These are phyloP conservation scores for Collybiopsis confluens DNA, from an alignment of 768 basidiomycete species.

Conservation along the genomic window DNA sequence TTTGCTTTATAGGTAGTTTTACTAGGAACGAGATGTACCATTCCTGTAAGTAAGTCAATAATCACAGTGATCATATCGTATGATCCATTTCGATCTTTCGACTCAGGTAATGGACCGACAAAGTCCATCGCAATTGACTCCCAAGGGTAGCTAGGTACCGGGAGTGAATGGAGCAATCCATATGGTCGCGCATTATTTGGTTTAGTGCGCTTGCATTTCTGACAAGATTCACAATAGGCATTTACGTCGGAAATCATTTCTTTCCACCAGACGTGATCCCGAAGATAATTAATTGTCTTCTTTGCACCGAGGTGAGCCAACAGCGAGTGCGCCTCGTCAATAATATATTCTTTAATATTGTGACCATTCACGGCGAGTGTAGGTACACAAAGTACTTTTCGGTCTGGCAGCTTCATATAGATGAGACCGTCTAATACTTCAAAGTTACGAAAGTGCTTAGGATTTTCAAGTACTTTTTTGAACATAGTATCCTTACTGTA, in stretches of 20 bases:
- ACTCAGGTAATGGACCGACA: too few species aligned
- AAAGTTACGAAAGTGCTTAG: constrained; percentile 14
- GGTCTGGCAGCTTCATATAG: constrained; percentile 7
- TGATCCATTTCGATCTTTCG: constrained; percentile 10
- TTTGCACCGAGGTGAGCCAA: constrained; percentile 26
- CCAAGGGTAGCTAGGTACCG: constrained; percentile 10
- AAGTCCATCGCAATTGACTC: constrained; percentile 16
- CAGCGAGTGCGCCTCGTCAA: constrained; percentile 28
- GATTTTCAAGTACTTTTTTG: constrained; percentile 9
- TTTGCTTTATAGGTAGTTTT: too few species aligned
- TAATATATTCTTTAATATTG: constrained; percentile 20
- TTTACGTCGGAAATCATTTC: constrained; percentile 20
- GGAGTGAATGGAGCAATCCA: constrained; percentile 2
- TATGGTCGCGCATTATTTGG: constrained; percentile 8
- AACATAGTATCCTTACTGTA: constrained; percentile 17
- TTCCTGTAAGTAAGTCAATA: constrained; percentile 16
- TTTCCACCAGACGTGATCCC: constrained; percentile 13
- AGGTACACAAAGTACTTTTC: constrained; percentile 12
- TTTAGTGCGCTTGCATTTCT: constrained; percentile 9
- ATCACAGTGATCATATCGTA: constrained; percentile 21
- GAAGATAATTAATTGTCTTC: constrained; percentile 25
- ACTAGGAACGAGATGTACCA: too few species aligned
- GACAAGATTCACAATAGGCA: constrained; percentile 21
- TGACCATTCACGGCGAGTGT: not conserved
- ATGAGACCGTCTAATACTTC: constrained; percentile 11